Base-by-base conservation (phyloP, 2,329 filamentous ascomycete species). In the Nectriaceae sp. region DNA sequence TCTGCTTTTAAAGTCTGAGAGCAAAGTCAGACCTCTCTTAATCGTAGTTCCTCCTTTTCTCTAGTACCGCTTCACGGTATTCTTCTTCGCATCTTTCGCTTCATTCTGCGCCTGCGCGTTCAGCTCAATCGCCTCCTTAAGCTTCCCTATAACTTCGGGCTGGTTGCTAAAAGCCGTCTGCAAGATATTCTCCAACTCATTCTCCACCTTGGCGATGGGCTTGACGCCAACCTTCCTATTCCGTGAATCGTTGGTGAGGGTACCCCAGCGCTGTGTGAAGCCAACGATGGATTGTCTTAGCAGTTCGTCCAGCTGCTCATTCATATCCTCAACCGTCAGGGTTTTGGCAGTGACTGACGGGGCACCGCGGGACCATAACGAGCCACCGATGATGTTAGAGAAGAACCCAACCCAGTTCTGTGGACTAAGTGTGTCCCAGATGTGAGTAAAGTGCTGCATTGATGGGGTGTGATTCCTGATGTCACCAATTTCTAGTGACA, bases 401-500 rank as follows among this genome's bases (percentile, higher is more conserved):
- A 87, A 78, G 50, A 84, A 74, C n/a, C 81, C 81, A 40, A 83
- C 71, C 68, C 78, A 76, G 54, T 79, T 80, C 51, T 80, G 75
- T 2, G 74, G 78, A 59, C 74, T 84, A 11, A 86, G 74, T 0
- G 80, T 81, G 43, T 84, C 80, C 82, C 83, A 86, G 35, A 87
- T 85, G 52, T 81, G 81, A 15, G 76, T 71, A 60, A 87, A 85
- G 60, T 87, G 82, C 57, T 85, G 80, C 73, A 82, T 77, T 4
- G 69, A 66, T 21, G 58, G 50, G 11, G 64, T 51, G 38, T 79
- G 75, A 46, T 78, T 79, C 50, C 82, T 74, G 15, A 84, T 78
- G 56, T 85, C 82, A 43, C 82, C 92, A 57, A 99, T 97, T 71
- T 99, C 94, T 53, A 99, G 91, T 10, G 92, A 92, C 21, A 99